phyloP scores from a whole-genome alignment of 805 yeast species.

The Metschnikowia noctiluminum region DNA sequence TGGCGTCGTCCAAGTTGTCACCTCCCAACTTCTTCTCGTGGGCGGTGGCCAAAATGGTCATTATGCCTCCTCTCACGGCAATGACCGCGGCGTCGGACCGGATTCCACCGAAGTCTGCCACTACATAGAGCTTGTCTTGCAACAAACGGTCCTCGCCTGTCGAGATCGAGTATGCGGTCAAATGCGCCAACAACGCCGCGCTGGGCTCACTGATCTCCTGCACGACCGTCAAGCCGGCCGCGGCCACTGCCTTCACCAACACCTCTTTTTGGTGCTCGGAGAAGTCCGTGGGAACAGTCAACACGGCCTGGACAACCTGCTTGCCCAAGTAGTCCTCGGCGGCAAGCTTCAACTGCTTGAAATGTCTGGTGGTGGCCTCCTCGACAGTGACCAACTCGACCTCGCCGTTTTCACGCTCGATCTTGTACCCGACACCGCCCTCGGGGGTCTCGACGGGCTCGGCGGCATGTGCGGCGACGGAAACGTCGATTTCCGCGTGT shows the following conservation, averaged over 20 bases:
- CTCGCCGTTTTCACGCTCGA: conserved; percentile 47
- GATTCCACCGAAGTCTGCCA: conserved; percentile 95
- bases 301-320: conserved; percentile 73
- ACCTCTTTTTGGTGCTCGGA: conserved; percentile 66
- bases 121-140: conserved; percentile 77
- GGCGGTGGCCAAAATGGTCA: conserved; percentile 81
- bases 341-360: conserved; percentile 75
- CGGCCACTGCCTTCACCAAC: conserved; percentile 56
- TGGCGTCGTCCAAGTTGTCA: conserved; percentile 72
- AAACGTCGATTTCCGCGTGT: conserved; percentile 65
- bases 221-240: conserved; percentile 73
- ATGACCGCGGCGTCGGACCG: conserved; percentile 94
- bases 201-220: conserved; percentile 92
- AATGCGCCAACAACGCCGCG: conserved; percentile 85
- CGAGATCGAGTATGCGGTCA: conserved; percentile 34
- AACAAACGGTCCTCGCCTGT: conserved; percentile 39
- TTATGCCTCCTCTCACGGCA: conserved; percentile 89
- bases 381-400: conserved; percentile 62
- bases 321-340: conserved; percentile 92
- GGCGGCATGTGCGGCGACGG: conserved; percentile 59
- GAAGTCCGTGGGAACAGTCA: conserved; percentile 90
- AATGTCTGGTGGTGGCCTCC: conserved; percentile 80
- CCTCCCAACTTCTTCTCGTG: conserved; percentile 88
- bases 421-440: conserved; percentile 69
- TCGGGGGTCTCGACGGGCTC: conserved; percentile 49